Base-by-base conservation (phyloP, 805 yeast genomes). In the Clavispora asparagi region DNA sequence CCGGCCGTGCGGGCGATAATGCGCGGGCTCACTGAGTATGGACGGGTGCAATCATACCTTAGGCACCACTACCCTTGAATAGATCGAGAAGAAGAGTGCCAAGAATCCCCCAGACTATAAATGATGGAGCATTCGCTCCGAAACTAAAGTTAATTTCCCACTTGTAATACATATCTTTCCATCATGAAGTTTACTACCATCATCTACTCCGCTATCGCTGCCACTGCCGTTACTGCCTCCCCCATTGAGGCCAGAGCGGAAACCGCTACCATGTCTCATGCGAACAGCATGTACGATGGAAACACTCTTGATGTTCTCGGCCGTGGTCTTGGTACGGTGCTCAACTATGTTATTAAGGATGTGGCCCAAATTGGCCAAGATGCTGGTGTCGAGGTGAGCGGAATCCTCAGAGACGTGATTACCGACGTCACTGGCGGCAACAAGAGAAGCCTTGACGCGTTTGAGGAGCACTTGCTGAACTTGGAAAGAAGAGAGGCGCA, bases 221-320 rank as follows among this genome's bases (percentile, higher is more conserved):
- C 53, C 25, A 6, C 40, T n/a, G 51, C 53, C 14, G 44, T 29
- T 16, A 8, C 47, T 28, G 51, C 53, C 31, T 26, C 49, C 14
- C 53, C 53, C 1, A 36, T 49, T 29, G 39, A 27, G 17, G 16
- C 7, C 16, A 25, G 28, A 23, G 39, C 37, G 13, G 25, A 10
- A 9, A n/a, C 13, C 25, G 13, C 25, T 6, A 17, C 16, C 37
- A 16, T 33, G 37, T 4, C 29, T 27, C 25, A 33, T 19, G 3
- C 23, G 23, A 19, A 19, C 23, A 19, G 23, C 23, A 19, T 19
- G 17, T 33, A 33, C 37, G 37, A 33, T 10, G 37, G 37, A 16
- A 33, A 33, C 37, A 33, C 37, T 14, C 31, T 39, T 14, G 41
- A 25, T 8, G 37, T 33, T 33, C 37, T 33, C 9, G 37, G 37